Evolutionary conservation across 2,329 filamentous ascomycete genomes (phyloP), one percentile per base, ranked within the genome.

Genomic region (Talaromyces sp.): DNA sequence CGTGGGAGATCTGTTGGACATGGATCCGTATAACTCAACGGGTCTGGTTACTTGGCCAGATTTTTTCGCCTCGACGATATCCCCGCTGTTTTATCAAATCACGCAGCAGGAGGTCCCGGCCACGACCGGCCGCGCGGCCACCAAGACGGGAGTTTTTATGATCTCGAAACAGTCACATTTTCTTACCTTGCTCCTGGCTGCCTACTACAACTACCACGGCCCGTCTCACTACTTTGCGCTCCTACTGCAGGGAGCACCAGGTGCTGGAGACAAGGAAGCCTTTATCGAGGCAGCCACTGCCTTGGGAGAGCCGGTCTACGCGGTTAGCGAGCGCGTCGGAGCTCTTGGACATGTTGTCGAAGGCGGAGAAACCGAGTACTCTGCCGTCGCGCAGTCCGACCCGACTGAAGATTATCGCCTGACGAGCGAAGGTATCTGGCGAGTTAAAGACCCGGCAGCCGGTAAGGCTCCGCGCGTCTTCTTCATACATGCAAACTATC

Each of bases 1-100:
- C 57, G 79, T 80, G 0, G 73, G 74, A 27, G 63, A 70, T 4
- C 70, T 86, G 15, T 82, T 87, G 65, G 71, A 77, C n/a, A 72
- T 76, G 1, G 78, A 83, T 42, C 82, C 82, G 0, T 86, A 82
- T 69, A 75, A 66, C 6, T 79, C 80, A 1, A 78, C 76, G 1
- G 84, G 84, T 15, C 72, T 86, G 58, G 75, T 87, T 17, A 78
- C 80, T 17, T 87, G 83, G 83, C 84, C 84, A 17, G 84, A 86
- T 67, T 84, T 80, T 62, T 81, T 78, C 75, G 73, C 72, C 27
- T 75, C 77, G 10, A 76, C 77, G 4, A 76, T 73, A 47, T 78
- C 77, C 17, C 77, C 77, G 8, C 68, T 74, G n/a, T 80, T 76
- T 64, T 79, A 75, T 64, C 68, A 73, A 39, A 76, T 80, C 33